A percentile compares a stretch with the other conserved stretches of the same genome.
Evolutionary conservation across 257 asterid genomes (phyloP).

Genomic region (Scutellaria galericulata): DNA sequence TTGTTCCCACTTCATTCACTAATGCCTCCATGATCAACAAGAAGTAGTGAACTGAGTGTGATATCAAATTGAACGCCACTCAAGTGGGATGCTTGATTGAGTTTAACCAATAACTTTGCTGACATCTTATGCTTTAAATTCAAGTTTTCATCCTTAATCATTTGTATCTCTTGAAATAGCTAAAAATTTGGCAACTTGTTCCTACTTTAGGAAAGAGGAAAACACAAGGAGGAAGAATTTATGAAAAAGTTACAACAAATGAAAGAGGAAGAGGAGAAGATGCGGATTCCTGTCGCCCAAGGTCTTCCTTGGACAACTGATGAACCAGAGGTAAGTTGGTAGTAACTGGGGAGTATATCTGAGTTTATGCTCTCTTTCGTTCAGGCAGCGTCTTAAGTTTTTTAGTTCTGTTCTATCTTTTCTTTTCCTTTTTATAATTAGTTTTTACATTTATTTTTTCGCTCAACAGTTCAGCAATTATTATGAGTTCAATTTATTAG

Average conservation of each 20-base stretch:
- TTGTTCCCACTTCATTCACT: not conserved
- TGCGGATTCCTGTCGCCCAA: slow-evolving; percentile 84
- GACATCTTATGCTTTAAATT: slow-evolving; percentile 1
- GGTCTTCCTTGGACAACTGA: slow-evolving; percentile 99
- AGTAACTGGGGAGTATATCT: slow-evolving; percentile 4
- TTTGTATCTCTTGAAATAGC: slow-evolving; percentile 26
- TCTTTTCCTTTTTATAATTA: not conserved
- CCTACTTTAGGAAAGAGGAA: slow-evolving; percentile 83
- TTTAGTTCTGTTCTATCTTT: not conserved
- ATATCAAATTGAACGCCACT: slow-evolving; percentile 3
- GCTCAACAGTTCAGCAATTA: not conserved
- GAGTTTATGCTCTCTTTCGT: not conserved
- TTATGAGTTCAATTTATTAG: not conserved
- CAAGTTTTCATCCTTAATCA: slow-evolving; percentile 9
- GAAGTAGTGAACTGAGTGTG: not conserved
- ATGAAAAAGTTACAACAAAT: slow-evolving; percentile 68
- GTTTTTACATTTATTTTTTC: not conserved
- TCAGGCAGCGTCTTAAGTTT: too few species aligned
- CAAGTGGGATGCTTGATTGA: slow-evolving; percentile 29
- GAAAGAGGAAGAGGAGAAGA: slow-evolving; percentile 82
- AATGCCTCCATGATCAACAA: not conserved
- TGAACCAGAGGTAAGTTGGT: slow-evolving; percentile 84
- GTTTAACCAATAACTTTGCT: slow-evolving; percentile 9
- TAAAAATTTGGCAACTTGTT: slow-evolving; percentile 27
- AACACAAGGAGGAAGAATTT: slow-evolving; percentile 81